phyloP scores from a whole-genome alignment of 441 rosid species.

The Populus hybrid region DNA sequence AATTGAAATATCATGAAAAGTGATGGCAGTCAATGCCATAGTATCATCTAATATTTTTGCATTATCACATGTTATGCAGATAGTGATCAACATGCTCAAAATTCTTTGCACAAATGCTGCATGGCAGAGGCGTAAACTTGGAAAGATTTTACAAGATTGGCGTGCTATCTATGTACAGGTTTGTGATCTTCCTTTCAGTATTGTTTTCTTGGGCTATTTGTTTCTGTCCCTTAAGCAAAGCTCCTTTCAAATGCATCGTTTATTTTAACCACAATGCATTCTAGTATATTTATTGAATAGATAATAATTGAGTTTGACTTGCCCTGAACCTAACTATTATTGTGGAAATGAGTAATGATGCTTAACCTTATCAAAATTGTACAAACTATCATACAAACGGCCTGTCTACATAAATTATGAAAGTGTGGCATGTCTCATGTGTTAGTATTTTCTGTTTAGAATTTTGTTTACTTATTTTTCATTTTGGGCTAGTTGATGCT shows the following conservation, averaged over 20 bases:
- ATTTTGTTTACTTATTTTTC: neutral
- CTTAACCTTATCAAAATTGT: neutral
- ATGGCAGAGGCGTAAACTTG: slow-evolving; percentile 99
- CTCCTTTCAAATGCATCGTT: neutral
- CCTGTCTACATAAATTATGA: neutral
- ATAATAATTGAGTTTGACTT: slow-evolving; percentile 6
- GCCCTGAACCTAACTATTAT: neutral
- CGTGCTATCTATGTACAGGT: slow-evolving; percentile 80
- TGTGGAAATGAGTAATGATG: neutral
- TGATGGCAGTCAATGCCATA: slow-evolving; percentile 1
- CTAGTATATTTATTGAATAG: neutral
- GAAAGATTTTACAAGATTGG: slow-evolving; percentile 96
- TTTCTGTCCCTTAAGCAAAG: neutral
- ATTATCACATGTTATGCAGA: slow-evolving; percentile 50
- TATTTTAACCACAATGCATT: neutral
- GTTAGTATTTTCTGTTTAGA: neutral
- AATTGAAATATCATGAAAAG: neutral
- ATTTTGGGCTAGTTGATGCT: neutral
- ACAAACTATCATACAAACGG: no score
- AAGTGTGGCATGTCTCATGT: neutral
- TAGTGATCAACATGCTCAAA: slow-evolving; percentile 80
- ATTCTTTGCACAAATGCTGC: slow-evolving; percentile 91
- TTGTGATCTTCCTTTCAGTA: slow-evolving; percentile 9
- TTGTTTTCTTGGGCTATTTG: neutral
- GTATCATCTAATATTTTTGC: slow-evolving; percentile 20